These are phyloP conservation scores for Pisolithus orientalis DNA, from an alignment of 768 basidiomycete genomes.

Conservation along the genomic window DNA sequence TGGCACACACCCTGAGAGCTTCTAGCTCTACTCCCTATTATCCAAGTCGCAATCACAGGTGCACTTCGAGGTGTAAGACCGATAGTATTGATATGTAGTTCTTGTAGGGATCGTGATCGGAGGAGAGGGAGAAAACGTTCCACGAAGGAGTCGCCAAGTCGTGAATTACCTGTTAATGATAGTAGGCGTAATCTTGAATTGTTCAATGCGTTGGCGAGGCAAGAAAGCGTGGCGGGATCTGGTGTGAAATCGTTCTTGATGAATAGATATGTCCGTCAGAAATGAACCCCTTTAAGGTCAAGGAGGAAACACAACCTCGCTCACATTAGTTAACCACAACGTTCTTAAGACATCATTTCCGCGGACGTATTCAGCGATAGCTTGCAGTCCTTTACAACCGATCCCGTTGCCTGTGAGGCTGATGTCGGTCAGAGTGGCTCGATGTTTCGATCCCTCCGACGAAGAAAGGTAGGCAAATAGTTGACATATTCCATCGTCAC, in stretches of 20 bases:
- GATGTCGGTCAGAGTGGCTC: constrained; percentile 41
- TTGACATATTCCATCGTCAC: constrained; percentile 47
- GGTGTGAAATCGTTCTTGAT: constrained; percentile 36
- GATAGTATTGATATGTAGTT: constrained; percentile 47
- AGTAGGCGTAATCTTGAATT: constrained; percentile 44
- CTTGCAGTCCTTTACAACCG: constrained; percentile 45
- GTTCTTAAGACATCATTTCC: constrained; percentile 38
- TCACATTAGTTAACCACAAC: constrained; percentile 51
- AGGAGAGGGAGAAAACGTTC: constrained; percentile 45
- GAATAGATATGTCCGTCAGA: constrained; percentile 13
- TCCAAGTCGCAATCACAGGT: constrained; percentile 40
- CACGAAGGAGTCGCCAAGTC: constrained; percentile 45
- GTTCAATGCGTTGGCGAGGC: constrained; percentile 48
- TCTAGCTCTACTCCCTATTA: constrained; percentile 32
- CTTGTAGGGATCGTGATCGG: constrained; percentile 39
- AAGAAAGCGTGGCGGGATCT: constrained; percentile 28
- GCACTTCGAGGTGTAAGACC: constrained; percentile 41
- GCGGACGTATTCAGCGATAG: constrained; percentile 46
- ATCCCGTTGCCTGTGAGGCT: constrained; percentile 50
- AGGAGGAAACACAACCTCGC: constrained; percentile 14
- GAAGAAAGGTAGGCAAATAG: constrained; percentile 54
- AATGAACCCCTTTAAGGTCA: not conserved
- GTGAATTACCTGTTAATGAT: constrained; percentile 43
- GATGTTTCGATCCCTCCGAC: constrained; percentile 38
- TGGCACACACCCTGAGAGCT: constrained; percentile 26